phyloP scores from a whole-genome alignment of 257 asterid species.

The Solanum tarijense region DNA sequence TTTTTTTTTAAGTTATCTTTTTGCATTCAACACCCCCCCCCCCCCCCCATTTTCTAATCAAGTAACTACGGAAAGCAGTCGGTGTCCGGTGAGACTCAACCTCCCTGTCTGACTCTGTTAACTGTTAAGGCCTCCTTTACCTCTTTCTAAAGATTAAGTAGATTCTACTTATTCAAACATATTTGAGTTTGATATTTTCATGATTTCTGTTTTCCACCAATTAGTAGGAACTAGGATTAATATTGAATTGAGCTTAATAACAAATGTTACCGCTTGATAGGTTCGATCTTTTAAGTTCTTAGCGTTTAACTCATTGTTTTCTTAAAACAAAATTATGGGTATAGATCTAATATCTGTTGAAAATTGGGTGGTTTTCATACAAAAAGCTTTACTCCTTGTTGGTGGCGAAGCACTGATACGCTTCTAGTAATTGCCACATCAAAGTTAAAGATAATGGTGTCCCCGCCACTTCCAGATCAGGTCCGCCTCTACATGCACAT shows the following conservation, averaged over 20 bases:
- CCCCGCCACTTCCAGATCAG: background rate
- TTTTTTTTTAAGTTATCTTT: too few relatives aligned
- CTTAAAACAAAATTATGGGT: background rate
- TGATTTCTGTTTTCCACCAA: background rate
- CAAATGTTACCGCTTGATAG: background rate
- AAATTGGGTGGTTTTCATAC: background rate
- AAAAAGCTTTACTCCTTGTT: background rate
- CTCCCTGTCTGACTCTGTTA: background rate
- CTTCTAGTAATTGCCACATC: background rate
- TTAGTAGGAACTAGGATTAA: background rate
- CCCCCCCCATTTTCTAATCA: background rate
- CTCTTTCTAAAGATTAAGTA: background rate
- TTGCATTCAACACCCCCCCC: too few relatives aligned
- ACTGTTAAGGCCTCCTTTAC: background rate
- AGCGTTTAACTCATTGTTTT: background rate
- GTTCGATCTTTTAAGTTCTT: background rate
- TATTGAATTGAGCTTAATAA: background rate
- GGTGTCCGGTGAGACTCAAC: background rate
- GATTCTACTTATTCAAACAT: background rate
- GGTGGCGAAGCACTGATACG: background rate
- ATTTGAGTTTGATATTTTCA: background rate
- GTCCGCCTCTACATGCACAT: background rate
- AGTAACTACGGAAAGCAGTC: too few relatives aligned
- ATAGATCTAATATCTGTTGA: background rate
- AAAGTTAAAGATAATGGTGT: background rate